phyloP scores from a whole-genome alignment of 306 rosid species.

The Dalbergia cultrata region DNA sequence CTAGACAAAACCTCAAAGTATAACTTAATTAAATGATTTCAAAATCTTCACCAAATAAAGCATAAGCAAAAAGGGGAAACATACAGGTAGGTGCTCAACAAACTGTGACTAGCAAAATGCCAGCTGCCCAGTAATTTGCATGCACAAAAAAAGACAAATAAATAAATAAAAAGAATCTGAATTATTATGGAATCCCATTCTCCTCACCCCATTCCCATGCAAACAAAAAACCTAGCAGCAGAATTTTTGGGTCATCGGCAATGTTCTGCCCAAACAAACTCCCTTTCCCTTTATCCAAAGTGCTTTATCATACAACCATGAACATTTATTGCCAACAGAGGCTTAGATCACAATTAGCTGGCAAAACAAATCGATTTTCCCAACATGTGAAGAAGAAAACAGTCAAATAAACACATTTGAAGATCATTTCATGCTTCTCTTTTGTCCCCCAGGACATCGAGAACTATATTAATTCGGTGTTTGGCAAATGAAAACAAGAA shows the following conservation, averaged over 20 bases:
- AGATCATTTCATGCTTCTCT: slow-evolving; percentile 15
- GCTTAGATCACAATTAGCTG: neutral
- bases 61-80: neutral
- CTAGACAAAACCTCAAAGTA: slow-evolving; percentile 17
- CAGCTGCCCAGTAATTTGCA: neutral
- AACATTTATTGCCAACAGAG: neutral
- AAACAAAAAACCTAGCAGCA: neutral
- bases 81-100: neutral
- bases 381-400: slow-evolving; percentile 8
- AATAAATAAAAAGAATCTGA: neutral
- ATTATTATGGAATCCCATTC: neutral
- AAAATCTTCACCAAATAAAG: slow-evolving; percentile 10
- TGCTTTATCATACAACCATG: slow-evolving; percentile 6
- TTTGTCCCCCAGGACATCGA: neutral
- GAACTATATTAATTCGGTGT: neutral
- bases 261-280: neutral
- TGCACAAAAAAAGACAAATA: neutral
- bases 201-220: neutral
- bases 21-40: neutral
- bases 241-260: neutral
- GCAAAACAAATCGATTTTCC: slow-evolving; percentile 2
- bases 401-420: slow-evolving; percentile 8
- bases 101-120: neutral
- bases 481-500: slow-evolving; percentile 20
- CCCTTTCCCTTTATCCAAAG: slow-evolving; percentile 1